Base-by-base conservation (phyloP, 305 asterid genomes). In the Petunia hybrid region DNA sequence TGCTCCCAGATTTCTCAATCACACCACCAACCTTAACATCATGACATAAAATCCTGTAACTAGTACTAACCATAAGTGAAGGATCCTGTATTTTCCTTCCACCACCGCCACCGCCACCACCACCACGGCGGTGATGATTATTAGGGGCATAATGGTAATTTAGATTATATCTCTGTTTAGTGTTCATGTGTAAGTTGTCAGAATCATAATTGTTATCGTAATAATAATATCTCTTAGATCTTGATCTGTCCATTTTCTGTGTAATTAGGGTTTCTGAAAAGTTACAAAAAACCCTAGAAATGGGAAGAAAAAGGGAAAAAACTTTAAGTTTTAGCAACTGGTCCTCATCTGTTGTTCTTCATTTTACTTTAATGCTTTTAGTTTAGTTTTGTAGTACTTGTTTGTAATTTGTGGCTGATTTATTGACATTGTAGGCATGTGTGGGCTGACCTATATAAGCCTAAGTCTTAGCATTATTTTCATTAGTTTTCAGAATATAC, bases 181-280 rank as follows among this genome's bases (percentile, higher is more conserved):
- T n/a, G n/a, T n/a, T 84, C 80, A 87, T 82, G 14, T 83, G 83
- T 62, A 80, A 78, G 81, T 80, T 80, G 13, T 83, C 88, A 14
- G 83, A 79, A 81, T 93, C 98, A 80, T 90, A 90, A 93, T 93
- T 97, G 85, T 91, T 94, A 89, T 95, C 97, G 85, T n/a, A n/a
- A n/a, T 92, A 88, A 84, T 91, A 92, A 92, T 89, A 93, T 57
- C 99, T 83, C 90, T 92, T 95, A 45, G 99, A 91, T 92, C 98
- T 95, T 83, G 95, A 93, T 89, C 99, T 90, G 74, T 95, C 98
- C 99, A 93, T 93, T n/a, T n/a, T n/a, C n/a, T n/a, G n/a, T n/a
- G n/a, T n/a, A n/a, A n/a, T n/a, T n/a, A 39, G 57, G 63, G 9
- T 73, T 51, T 51, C 78, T n/a, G n/a, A n/a, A n/a, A n/a, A n/a